phyloP scores from a whole-genome alignment of 2,329 filamentous ascomycete genomes.

The Aspergillus pseudoviridinutans region DNA sequence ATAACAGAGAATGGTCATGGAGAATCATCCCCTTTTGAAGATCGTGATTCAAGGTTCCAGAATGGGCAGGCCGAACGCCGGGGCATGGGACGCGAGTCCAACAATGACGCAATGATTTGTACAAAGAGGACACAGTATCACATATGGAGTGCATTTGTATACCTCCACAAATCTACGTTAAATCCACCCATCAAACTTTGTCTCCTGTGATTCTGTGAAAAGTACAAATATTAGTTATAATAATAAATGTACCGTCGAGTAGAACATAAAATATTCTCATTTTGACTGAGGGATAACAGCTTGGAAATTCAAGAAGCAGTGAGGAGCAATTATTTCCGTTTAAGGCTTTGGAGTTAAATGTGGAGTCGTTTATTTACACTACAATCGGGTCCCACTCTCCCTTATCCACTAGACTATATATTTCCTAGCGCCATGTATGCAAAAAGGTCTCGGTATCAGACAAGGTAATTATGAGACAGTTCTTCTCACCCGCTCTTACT shows the following conservation, averaged over 20 bases:
- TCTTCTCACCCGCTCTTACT: not conserved
- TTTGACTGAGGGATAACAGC: not conserved
- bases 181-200: not conserved
- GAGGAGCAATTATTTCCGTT: not conserved
- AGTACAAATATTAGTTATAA: not conserved
- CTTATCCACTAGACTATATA: slow-evolving; percentile 6
- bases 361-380: slow-evolving; percentile 24
- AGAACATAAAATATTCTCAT: not conserved
- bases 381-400: slow-evolving; percentile 13
- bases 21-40: slow-evolving; percentile 11
- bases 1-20: slow-evolving; percentile 1
- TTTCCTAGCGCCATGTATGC: not conserved
- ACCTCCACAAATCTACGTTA: slow-evolving; percentile 1
- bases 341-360: slow-evolving; percentile 14
- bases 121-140: slow-evolving; percentile 9
- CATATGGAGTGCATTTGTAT: not conserved
- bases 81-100: slow-evolving; percentile 31
- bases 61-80: slow-evolving; percentile 17
- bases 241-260: not conserved
- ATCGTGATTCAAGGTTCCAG: slow-evolving; percentile 15
- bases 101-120: slow-evolving; percentile 26
- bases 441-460: not conserved
- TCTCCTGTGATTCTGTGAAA: not conserved
- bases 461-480: slow-evolving; percentile 1
- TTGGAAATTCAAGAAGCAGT: not conserved